phyloP scores from a whole-genome alignment of 768 basidiomycete species.

The Trametes sanguinea region DNA sequence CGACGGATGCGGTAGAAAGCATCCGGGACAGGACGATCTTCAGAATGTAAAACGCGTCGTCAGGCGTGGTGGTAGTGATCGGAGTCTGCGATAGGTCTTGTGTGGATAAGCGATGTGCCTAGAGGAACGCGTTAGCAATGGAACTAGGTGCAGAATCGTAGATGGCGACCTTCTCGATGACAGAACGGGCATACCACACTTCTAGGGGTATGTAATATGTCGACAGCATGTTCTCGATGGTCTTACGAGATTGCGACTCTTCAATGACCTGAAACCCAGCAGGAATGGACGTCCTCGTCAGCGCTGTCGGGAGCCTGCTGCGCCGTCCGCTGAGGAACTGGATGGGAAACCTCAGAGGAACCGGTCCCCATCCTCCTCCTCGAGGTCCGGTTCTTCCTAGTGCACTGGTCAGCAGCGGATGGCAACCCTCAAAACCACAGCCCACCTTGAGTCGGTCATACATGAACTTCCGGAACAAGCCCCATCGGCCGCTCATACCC shows the following conservation, averaged over 20 bases:
- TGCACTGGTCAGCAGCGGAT: not conserved
- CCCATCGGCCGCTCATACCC: constrained; percentile 91
- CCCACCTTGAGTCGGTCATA: constrained; percentile 69
- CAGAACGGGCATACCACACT: constrained; percentile 84
- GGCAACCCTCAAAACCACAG: not conserved
- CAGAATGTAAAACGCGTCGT: constrained; percentile 95
- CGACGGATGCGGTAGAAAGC: constrained; percentile 72
- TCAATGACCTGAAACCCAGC: constrained; percentile 40
- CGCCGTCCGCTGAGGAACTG: not conserved
- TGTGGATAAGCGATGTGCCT: constrained; percentile 89
- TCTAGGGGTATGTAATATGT: constrained; percentile 89
- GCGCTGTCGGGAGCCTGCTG: not conserved
- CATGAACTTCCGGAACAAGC: constrained; percentile 85
- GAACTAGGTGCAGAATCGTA: not conserved
- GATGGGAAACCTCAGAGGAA: not conserved
- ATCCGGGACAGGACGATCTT: constrained; percentile 81
- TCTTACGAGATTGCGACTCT: constrained; percentile 51
- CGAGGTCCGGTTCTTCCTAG: constrained; percentile 28
- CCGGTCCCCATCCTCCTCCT: constrained; percentile 13
- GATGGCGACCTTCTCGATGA: constrained; percentile 77
- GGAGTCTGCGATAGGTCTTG: constrained; percentile 67
- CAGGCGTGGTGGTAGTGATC: constrained; percentile 74
- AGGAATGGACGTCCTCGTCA: not conserved
- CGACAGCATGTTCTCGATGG: constrained; percentile 67
- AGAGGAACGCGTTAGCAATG: not conserved